Base-by-base conservation (phyloP, 1,284 basidiomycete species). In the Pyrrhoderma lamaoense region DNA sequence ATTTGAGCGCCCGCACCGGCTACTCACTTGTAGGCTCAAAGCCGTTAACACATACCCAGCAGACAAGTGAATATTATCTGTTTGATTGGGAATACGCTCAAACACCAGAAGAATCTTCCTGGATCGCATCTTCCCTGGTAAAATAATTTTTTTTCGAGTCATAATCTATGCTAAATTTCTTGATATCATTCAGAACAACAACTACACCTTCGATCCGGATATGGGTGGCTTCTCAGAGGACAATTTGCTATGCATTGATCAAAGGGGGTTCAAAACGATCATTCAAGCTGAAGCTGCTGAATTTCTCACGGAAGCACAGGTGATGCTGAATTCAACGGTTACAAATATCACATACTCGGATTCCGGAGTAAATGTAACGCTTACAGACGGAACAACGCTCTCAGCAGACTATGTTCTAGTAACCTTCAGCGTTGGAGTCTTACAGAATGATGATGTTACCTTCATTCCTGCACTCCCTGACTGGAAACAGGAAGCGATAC, bases 401-500 rank as follows among this genome's bases (percentile, higher is more conserved):
- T 64, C 61, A 1, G 79, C 73, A 1, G 73, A 80, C 31, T 78
- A 79, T 57, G 79, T 74, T 1, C 60, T 85, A 16, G 77, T 76
- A 56, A 85, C 82, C 0, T 83, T 85, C 63, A 80, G 77, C 49
- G 60, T 80, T 2, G 79, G 79, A 0, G 78, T 81, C 1, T 65
- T 86, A 42, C 83, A 86, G 64, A 67, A 82, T 51, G 67, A 74
- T 40, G 80, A 82, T 56, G 75, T 85, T 1, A 47, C 50, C 1
- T 86, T 82, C 58, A 59, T 68, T 23, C 84, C 83, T 2, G 45
- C 63, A 2, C 61, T 85, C 8, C 84, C 83, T 2, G 62, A 67
- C n/a, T 85, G 75, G 72, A 85, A 86, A 61, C 58, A 68, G 38
- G 81, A 85, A 57, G 82, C 82, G 1, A 79, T 86, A 45, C 74